Conservation (phyloP, 768 basidiomycete genomes). For the Termitomyces sp. region DNA sequence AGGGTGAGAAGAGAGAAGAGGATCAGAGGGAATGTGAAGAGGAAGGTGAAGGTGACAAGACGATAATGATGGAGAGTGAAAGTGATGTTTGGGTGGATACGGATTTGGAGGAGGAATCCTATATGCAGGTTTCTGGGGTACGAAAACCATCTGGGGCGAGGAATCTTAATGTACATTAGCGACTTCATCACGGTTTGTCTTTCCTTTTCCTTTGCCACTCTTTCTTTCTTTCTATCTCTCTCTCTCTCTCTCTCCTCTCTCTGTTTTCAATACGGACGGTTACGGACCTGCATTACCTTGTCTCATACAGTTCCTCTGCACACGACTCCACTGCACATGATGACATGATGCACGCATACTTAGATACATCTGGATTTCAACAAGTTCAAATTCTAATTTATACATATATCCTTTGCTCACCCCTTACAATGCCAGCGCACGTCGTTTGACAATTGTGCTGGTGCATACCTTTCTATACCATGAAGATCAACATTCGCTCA, state of each 20-base stretch:
- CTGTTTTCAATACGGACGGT: too few species aligned
- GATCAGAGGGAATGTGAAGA: neutral
- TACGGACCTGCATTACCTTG: neutral
- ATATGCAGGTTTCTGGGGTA: neutral
- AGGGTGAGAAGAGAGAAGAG: neutral
- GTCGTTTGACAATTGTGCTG: too few species aligned
- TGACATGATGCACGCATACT: neutral
- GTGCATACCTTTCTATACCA: too few species aligned
- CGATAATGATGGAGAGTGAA: conserved; percentile 3
- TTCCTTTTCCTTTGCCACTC: neutral
- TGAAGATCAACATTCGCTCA: too few species aligned
- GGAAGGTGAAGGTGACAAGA: neutral
- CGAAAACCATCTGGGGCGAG: neutral
- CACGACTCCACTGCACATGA: too few species aligned
- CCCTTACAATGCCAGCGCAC: too few species aligned
- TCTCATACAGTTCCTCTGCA: neutral
- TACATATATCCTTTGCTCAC: too few species aligned
- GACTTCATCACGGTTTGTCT: too few species aligned
- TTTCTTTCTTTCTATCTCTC: too few species aligned
- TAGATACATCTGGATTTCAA: neutral
- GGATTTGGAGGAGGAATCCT: conserved; percentile 7
- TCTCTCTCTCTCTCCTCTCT: too few species aligned
- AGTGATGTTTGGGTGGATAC: conserved; percentile 18
- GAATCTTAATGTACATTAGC: neutral
- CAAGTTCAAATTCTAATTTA: neutral